Conservation (phyloP, 345 rosid genomes). For the Noccaea bulbosa region DNA sequence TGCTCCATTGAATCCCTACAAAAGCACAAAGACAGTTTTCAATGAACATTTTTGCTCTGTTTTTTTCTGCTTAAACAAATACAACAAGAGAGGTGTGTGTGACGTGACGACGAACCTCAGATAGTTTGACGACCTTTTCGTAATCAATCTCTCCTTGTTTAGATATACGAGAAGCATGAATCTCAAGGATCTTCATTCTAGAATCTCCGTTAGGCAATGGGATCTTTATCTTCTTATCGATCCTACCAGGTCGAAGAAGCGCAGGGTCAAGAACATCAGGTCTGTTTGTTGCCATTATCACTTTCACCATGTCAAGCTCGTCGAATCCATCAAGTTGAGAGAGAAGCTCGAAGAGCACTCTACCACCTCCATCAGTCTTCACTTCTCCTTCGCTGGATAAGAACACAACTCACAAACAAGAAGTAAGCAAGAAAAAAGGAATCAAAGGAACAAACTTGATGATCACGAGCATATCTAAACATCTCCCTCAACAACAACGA, state of each 20-base stretch:
- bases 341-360: slow-evolving; percentile 82
- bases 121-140: slow-evolving; percentile 81
- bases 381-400: slow-evolving; percentile 60
- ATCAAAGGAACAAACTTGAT: slow-evolving; percentile 59
- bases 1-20: slow-evolving; percentile 90
- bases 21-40: not conserved
- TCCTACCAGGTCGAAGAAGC: slow-evolving; percentile 84
- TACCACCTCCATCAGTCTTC: slow-evolving; percentile 69
- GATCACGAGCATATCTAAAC: slow-evolving; percentile 94
- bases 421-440: not conserved
- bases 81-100: slow-evolving; percentile 26
- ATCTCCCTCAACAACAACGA: slow-evolving; percentile 80
- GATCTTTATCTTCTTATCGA: slow-evolving; percentile 84
- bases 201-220: slow-evolving; percentile 89
- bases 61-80: not conserved
- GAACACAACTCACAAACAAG: not conserved
- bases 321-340: slow-evolving; percentile 92
- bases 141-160: slow-evolving; percentile 88
- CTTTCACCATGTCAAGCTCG: slow-evolving; percentile 83
- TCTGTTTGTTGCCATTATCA: slow-evolving; percentile 92
- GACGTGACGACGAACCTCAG: slow-evolving; percentile 51
- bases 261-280: slow-evolving; percentile 92
- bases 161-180: slow-evolving; percentile 81
- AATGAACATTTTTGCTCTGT: not conserved
- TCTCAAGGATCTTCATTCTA: slow-evolving; percentile 80